Percentiles rank a stretch among this genome's conserved stretches.
Conservation (phyloP, 352 stramenopile genomes). For the Phytophthora nicotianae region DNA sequence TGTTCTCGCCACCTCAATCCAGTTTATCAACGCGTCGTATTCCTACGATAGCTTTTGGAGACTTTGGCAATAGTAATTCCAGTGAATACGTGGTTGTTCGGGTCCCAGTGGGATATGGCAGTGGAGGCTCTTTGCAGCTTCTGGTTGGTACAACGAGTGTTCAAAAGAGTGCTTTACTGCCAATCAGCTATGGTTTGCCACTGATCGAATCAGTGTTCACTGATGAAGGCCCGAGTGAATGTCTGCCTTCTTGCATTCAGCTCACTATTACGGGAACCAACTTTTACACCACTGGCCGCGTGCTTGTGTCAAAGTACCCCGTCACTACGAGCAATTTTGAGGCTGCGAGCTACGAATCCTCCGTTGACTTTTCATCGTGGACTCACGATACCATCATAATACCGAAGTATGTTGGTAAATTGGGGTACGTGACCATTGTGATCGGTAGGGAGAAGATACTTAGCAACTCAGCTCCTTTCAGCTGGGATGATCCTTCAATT, state of each 20-base stretch:
- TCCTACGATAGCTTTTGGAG: slow-evolving; percentile 44
- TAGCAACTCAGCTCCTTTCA: slow-evolving; percentile 62
- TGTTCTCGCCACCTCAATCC: slow-evolving; percentile 50
- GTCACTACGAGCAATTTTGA: slow-evolving; percentile 28
- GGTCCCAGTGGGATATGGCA: slow-evolving; percentile 50
- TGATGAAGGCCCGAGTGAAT: slow-evolving; percentile 58
- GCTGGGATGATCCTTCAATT: slow-evolving; percentile 61
- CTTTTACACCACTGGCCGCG: slow-evolving; percentile 48
- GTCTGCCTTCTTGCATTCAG: slow-evolving; percentile 50
- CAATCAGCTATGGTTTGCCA: slow-evolving; percentile 47
- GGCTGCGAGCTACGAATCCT: slow-evolving; percentile 28
- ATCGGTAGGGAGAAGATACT: slow-evolving; percentile 45
- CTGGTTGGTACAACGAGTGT: slow-evolving; percentile 46
- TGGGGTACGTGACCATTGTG: slow-evolving; percentile 59
- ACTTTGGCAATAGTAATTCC: slow-evolving; percentile 28
- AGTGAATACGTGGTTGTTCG: slow-evolving; percentile 49
- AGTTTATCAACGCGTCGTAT: slow-evolving; percentile 41
- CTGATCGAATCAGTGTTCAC: slow-evolving; percentile 61
- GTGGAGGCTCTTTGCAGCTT: slow-evolving; percentile 39
- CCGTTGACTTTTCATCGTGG: slow-evolving; percentile 37
- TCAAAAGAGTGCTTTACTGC: slow-evolving; percentile 39
- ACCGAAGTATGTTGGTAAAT: slow-evolving; percentile 41
- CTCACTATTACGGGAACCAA: slow-evolving; percentile 60
- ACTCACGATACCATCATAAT: slow-evolving; percentile 50
- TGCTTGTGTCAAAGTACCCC: slow-evolving; percentile 49